Evolutionary conservation across 495 filamentous ascomycete species (phyloP), one percentile per base, ranked within the genome.

Genomic region (Talaromyces borbonicus): DNA sequence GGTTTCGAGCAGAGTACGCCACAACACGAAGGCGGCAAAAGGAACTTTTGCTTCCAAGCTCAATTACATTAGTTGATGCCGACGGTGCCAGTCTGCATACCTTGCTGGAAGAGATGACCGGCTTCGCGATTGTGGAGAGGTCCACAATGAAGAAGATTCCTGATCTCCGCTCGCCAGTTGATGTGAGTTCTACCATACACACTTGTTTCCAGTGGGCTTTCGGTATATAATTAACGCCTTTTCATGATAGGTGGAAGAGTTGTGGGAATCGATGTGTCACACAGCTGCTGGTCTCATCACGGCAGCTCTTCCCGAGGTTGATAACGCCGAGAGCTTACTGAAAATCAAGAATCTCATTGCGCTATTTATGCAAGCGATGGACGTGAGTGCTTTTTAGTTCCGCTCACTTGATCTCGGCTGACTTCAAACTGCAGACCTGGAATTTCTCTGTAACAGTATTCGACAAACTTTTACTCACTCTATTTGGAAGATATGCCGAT

Each of bases 261-360:
- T 99, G 5, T 99, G 92, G 92, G 90, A 96, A 57, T 95, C 90
- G 0, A 90, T 96, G 87, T 97, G 90, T 55, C 85, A 93, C 55
- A 79, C 78, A 18, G 83, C 87, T 4, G 85, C 95, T 45, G 73
- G 68, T 18, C 68, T 95, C 27, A 90, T 93, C 51, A 78, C 80
- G 0, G 84, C 77, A 49, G 83, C 88, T 8, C 65, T 97, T 6
- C 68, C 74, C 25, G 78, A 81, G 20, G 79, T 97, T 30, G 80
- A 81, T 23, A 87, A 90, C 56, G 87, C 89, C 7, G 87, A 95
- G 51, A 76, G 79, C 9, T 63, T 99, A 27, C 67, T 95, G 11
- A 90, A 92, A 56, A 90, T 94, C 49, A 97, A 96, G 61, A 87
- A 86, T 33, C 71, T 90, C 39, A 77, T 99, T 60, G 86, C 89